Base-by-base conservation (phyloP, 768 basidiomycete species). In the Baorangia bicolor region DNA sequence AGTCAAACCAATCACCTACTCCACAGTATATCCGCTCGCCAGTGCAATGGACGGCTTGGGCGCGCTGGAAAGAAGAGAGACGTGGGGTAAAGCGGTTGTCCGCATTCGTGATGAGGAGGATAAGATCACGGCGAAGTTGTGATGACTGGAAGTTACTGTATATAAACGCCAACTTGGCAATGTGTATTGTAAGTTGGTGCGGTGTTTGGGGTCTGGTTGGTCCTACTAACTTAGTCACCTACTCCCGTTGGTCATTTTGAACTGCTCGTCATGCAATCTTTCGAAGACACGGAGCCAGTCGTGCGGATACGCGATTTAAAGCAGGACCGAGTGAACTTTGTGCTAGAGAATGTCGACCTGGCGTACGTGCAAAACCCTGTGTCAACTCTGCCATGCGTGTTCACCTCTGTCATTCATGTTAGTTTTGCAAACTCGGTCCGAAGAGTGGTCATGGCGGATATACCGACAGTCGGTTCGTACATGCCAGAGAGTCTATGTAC, bases 391-490 rank as follows among this genome's bases (percentile, higher is more conserved):
- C 14, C 44, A 46, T 51, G 51, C 39, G 14, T 40, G 44, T 57
- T 62, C 40, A 62, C 46, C 43, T 16, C 48, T n/a, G 55, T 52
- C 58, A n/a, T 61, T 56, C 31, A 41, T 34, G 34, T 61, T 27
- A 94, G 94, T 43, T 90, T 96, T 63, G 96, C 96, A 51, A 99
- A 99, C 74, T 95, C 95, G 7, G 68, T 99, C 38, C 84, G 97
- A 64, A 81, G 97, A 64, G 89, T 93, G 37, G 88, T 98, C 78
- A 95, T 98, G 75, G 96, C 97, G 28, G 94, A 98, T 72, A 86
- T 99, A 59, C 92, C 95, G 18, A 98, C 97, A 55, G 83, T 99
- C 59, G 94, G 95, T 94, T 68, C 69, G 90, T 78, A 34, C 25
- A 7, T 16, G 30, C 37, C 37, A 48, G 14, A 12, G 45, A 38